Conservation (phyloP, 139 green algal genomes). For the Coccomyxa sp. region DNA sequence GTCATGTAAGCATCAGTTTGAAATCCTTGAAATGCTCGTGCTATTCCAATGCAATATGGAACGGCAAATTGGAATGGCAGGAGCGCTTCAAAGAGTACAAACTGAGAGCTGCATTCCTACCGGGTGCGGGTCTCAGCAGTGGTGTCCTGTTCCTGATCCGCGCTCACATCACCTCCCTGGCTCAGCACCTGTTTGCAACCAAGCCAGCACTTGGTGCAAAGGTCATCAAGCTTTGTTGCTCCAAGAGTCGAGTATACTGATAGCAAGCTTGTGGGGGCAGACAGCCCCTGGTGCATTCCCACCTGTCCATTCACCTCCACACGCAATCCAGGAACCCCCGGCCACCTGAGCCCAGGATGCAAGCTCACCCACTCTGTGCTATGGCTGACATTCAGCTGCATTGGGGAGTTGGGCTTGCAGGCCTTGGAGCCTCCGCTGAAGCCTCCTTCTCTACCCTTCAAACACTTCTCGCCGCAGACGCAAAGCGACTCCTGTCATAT, state of each 20-base stretch:
- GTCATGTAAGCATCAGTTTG: not conserved
- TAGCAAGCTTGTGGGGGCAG: not conserved
- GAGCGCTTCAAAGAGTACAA: not conserved
- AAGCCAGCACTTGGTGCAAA: not conserved
- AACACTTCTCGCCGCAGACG: not conserved
- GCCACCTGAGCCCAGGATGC: conserved; percentile 13
- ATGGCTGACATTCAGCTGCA: conserved; percentile 20
- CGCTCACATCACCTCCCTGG: conserved; percentile 33
- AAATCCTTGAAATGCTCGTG: too few relatives aligned
- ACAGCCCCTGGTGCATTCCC: too few relatives aligned
- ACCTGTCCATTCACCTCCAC: conserved; percentile 41
- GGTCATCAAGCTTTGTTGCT: not conserved
- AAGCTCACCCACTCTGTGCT: conserved; percentile 10
- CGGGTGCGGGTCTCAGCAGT: conserved; percentile 4
- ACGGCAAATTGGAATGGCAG: too few relatives aligned
- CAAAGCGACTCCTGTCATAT: not conserved
- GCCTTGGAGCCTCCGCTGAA: not conserved
- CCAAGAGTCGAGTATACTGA: not conserved
- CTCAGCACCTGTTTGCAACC: conserved; percentile 31
- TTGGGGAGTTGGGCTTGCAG: conserved; percentile 7
- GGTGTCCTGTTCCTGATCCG: conserved; percentile 37
- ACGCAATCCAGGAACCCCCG: conserved; percentile 23
- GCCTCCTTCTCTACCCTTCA: not conserved
- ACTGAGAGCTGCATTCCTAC: not conserved
- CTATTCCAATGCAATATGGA: too few relatives aligned